A percentile compares a stretch with the other conserved stretches of the same genome.
Conservation (phyloP, 2,329 filamentous ascomycete genomes). For the Saccharata proteae region DNA sequence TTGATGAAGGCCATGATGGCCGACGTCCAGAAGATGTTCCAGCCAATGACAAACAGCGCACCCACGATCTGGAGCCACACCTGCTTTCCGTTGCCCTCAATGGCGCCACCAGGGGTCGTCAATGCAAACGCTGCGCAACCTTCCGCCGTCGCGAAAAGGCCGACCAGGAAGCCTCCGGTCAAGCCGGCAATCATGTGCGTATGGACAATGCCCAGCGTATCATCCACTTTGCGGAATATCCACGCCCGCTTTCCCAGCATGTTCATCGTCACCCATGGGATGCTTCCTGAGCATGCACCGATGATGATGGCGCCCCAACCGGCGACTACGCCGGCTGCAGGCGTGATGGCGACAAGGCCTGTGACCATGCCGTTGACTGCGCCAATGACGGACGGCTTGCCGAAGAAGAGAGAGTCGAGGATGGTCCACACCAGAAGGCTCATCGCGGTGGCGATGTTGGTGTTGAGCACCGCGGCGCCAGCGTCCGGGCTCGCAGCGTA, state of each 20-base stretch:
- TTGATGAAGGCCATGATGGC: conserved; percentile 40
- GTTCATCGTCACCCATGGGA: too few species aligned
- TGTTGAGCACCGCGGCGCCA: conserved; percentile 40
- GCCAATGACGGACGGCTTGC: conserved; percentile 38
- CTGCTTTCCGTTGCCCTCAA: conserved; percentile 39
- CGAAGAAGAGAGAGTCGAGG: conserved; percentile 35
- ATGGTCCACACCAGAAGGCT: conserved; percentile 35
- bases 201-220: too few species aligned
- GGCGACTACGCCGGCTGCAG: conserved; percentile 38
- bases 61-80: conserved; percentile 39
- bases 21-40: conserved; percentile 39
- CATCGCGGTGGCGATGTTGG: conserved; percentile 38
- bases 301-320: conserved; percentile 42
- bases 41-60: conserved; percentile 37
- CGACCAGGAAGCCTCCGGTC: conserved; percentile 35
- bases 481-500: conserved; percentile 38
- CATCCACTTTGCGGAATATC: too few species aligned
- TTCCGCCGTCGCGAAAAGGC: conserved; percentile 35
- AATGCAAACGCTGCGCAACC: conserved; percentile 36
- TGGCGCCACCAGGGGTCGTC: conserved; percentile 35
- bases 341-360: conserved; percentile 40
- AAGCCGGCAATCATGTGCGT: too few species aligned
- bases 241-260: too few species aligned
- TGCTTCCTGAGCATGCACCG: too few species aligned
- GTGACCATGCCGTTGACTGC: conserved; percentile 42